Percentiles rank a stretch among this genome's conserved stretches.
Evolutionary conservation across 192 early-diverging fungal species (phyloP).

Genomic region (Piromyces sp.): DNA sequence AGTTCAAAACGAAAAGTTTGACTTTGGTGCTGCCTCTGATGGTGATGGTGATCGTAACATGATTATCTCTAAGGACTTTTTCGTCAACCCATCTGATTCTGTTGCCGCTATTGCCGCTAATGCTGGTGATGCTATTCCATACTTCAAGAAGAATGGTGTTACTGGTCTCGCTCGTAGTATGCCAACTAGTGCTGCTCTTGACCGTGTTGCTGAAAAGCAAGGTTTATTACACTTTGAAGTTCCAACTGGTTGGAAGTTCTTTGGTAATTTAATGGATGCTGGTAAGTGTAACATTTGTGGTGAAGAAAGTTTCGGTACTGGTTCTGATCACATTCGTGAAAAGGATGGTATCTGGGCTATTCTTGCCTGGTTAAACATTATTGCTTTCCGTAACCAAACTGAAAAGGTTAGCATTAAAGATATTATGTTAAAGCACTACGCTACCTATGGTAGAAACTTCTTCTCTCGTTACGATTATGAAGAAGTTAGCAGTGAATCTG

Average conservation of each 20-base stretch:
- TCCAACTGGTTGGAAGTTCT: slow-evolving; percentile 84
- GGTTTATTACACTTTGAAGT: slow-evolving; percentile 67
- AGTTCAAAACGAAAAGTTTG: slow-evolving; percentile 57
- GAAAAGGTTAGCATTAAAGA: slow-evolving; percentile 41
- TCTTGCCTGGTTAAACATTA: slow-evolving; percentile 88
- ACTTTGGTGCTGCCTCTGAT: slow-evolving; percentile 90
- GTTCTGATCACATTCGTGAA: slow-evolving; percentile 94
- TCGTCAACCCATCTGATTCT: slow-evolving; percentile 92
- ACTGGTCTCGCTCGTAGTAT: slow-evolving; percentile 81
- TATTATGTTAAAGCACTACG: slow-evolving; percentile 65
- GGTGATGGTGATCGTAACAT: slow-evolving; percentile 98
- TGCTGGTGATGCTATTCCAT: slow-evolving; percentile 70
- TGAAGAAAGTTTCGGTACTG: slow-evolving; percentile 96
- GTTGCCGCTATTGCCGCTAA: slow-evolving; percentile 87
- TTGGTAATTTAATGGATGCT: slow-evolving; percentile 97
- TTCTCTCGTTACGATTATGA: slow-evolving; percentile 94
- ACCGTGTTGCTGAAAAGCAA: slow-evolving; percentile 71
- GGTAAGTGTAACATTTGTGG: slow-evolving; percentile 85
- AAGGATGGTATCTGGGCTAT: slow-evolving; percentile 98
- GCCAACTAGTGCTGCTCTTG: slow-evolving; percentile 87
- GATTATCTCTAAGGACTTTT: slow-evolving; percentile 83
- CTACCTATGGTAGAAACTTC: slow-evolving; percentile 85
- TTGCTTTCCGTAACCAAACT: slow-evolving; percentile 48
- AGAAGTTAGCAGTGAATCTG: slow-evolving; percentile 67
- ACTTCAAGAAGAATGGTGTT: slow-evolving; percentile 68